Evolutionary conservation across 83 land plant species (phyloP), one percentile per base, ranked within the genome.

Genomic region (Picea abies): DNA sequence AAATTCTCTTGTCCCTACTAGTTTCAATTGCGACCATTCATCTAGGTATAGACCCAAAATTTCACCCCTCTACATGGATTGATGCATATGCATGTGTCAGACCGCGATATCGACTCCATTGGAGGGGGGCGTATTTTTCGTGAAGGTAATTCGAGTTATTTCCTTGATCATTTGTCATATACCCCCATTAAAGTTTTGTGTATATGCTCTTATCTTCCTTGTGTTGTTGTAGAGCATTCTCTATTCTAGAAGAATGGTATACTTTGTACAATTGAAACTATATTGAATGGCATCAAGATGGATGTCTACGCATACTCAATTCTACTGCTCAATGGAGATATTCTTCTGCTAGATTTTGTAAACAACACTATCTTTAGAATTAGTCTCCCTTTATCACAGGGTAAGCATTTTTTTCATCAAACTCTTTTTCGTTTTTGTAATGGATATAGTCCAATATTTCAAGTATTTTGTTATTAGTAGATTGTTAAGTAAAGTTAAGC

Each of bases 341-440:
- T 78, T 39, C 25, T 91, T 29, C 39, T 91, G 60, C 89, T 91
- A 49, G 93, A 91, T 63, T 88, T 83, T 16, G 35, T 69, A 1
- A 26, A 23, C 52, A 88, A 84, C 39, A 77, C 76, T 49, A 83
- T 88, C 58, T 88, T 88, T 84, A 73, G 82, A n/a, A 35, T 87
- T 1, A 62, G 86, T 4, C 71, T 87, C 17, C 89, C 89, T 68
- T 5, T 82, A 11, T 83, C 84, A 32, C 60, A 76, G 60, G 89
- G 92, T 86, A 73, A 73, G 20, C 52, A 19, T 11, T 44, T 44
- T 44, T 44, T 44, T 44, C 47, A 44, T 5, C 47, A 35, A 44
- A 5, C 47, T 44, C 6, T 44, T 44, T 44, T 44, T 44, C 8
- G 47, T 44, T 5, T 44, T 5, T 44, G 47, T 44, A 44, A 5